Evolutionary conservation across 2,329 filamentous ascomycete genomes (phyloP).

Genomic region (Aspergillus sp.): DNA sequence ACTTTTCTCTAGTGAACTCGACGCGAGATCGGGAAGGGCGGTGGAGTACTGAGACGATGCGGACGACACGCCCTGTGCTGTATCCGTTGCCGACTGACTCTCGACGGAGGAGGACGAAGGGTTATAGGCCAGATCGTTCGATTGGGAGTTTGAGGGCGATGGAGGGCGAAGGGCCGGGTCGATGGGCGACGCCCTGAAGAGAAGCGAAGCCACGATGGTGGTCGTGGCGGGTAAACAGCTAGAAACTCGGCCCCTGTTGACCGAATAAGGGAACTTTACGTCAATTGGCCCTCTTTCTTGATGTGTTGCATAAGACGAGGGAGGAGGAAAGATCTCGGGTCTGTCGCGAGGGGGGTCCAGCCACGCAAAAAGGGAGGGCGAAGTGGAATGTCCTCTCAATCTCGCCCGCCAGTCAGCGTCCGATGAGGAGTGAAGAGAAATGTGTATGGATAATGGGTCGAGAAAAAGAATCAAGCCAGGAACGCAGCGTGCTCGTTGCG

Average conservation of each 20-base stretch:
- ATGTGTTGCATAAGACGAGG: neutral
- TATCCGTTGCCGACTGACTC: conserved; percentile 42
- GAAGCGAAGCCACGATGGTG: conserved; percentile 60
- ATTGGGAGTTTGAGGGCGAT: conserved; percentile 44
- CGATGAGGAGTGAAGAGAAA: neutral
- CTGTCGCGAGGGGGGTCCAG: conserved; percentile 19
- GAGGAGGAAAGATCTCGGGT: conserved; percentile 9
- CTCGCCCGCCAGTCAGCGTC: conserved; percentile 8
- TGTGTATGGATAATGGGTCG: neutral
- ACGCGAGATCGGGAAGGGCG: conserved; percentile 30
- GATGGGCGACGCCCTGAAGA: conserved; percentile 61
- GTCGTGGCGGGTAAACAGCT: conserved; percentile 47
- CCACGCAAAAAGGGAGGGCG: conserved; percentile 24
- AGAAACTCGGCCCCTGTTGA: conserved; percentile 34
- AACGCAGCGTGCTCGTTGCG: neutral
- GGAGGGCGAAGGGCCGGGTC: conserved; percentile 48
- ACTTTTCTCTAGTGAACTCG: conserved; percentile 31
- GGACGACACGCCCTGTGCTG: conserved; percentile 51
- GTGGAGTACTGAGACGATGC: conserved; percentile 52
- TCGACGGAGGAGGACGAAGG: conserved; percentile 48
- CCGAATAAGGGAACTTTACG: conserved; percentile 28
- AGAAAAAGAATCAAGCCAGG: neutral
- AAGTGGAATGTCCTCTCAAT: conserved; percentile 18
- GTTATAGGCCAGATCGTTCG: conserved; percentile 39
- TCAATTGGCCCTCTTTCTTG: conserved; percentile 2